These are phyloP conservation scores for Cydonia oblonga DNA, from an alignment of 331 rosid genomes.

Conservation along the genomic window DNA sequence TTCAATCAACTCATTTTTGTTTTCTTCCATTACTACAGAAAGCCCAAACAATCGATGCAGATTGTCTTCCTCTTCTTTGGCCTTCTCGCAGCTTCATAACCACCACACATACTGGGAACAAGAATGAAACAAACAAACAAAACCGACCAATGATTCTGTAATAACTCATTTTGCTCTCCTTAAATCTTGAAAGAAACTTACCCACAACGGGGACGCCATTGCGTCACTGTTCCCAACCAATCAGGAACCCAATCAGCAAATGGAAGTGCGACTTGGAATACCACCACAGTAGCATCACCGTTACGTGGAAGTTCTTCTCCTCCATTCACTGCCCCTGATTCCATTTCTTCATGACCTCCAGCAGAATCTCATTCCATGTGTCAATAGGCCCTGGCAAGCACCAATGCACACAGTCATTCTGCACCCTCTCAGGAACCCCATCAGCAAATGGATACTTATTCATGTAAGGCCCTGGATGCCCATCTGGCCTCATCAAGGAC, in stretches of 20 bases:
- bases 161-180: constrained; percentile 16
- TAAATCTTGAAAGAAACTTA: background rate
- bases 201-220: background rate
- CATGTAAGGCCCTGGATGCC: constrained; percentile 96
- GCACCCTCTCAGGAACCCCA: constrained; percentile 49
- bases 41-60: background rate
- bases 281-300: background rate
- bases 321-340: background rate
- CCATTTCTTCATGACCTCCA: constrained; percentile 51
- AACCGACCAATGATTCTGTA: constrained; percentile 1
- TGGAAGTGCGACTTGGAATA: background rate
- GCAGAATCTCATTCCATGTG: constrained; percentile 82
- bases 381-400: constrained; percentile 89
- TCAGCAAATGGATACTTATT: constrained; percentile 60
- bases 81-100: constrained; percentile 11
- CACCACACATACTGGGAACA: constrained; percentile 13
- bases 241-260: too few relatives aligned
- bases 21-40: background rate
- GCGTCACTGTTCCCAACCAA: background rate
- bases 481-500: constrained; percentile 74
- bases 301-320: background rate
- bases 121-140: background rate
- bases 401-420: constrained; percentile 95
- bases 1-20: background rate
- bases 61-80: background rate